A percentile compares a stretch with the other conserved stretches of the same genome.
Conservation (phyloP, 2,329 filamentous ascomycete species). For the Cladobotryum protrusum region DNA sequence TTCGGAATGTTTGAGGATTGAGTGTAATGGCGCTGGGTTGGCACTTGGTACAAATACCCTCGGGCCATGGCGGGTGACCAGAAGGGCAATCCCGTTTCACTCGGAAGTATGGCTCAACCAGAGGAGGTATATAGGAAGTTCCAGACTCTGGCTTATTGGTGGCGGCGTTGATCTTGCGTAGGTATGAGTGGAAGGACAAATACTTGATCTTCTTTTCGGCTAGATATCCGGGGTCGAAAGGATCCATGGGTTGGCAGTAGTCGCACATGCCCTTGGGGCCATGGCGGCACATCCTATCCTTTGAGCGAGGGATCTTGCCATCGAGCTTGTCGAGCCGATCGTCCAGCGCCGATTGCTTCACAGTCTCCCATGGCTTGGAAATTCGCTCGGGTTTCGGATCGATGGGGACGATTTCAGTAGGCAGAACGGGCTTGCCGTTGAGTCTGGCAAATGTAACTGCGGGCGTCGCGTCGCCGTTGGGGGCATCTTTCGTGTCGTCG, state of each 20-base stretch:
- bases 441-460: constrained; percentile 56
- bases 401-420: constrained; percentile 61
- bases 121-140: constrained; percentile 90
- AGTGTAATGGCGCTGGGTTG: constrained; percentile 95
- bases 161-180: constrained; percentile 90
- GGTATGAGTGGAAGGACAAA: constrained; percentile 87
- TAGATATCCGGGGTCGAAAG: constrained; percentile 83
- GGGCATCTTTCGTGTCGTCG: constrained; percentile 30
- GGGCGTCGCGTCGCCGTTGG: constrained; percentile 33
- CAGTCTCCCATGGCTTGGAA: constrained; percentile 66
- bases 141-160: constrained; percentile 95
- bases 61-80: constrained; percentile 87
- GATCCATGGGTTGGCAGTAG: constrained; percentile 95
- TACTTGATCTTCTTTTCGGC: constrained; percentile 98
- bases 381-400: constrained; percentile 59
- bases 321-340: constrained; percentile 78
- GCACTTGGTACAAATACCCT: constrained; percentile 96
- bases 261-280: constrained; percentile 98
- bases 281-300: constrained; percentile 91
- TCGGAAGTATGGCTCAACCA: constrained; percentile 87
- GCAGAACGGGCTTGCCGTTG: constrained; percentile 69
- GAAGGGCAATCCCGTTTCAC: constrained; percentile 86
- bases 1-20: constrained; percentile 87
- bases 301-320: constrained; percentile 77
- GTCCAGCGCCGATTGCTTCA: constrained; percentile 82